Evolutionary conservation across 2,329 filamentous ascomycete genomes (phyloP).

Genomic region (Pseudogymnoascus sp.): DNA sequence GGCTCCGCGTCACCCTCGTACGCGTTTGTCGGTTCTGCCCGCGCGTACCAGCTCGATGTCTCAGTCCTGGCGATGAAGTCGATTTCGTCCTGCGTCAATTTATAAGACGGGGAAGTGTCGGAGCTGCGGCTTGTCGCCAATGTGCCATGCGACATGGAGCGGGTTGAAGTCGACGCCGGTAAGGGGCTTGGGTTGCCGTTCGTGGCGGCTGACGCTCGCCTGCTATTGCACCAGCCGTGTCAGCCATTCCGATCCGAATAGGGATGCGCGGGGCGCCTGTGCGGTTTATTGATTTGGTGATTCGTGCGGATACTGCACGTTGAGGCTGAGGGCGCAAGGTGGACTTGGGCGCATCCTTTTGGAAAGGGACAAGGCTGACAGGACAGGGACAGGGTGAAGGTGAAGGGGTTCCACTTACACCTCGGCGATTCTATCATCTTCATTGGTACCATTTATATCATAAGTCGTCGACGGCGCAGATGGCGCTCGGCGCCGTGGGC

Average conservation of each 20-base stretch:
- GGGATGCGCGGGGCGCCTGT: background rate
- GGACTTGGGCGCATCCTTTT: background rate
- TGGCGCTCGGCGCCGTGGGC: background rate
- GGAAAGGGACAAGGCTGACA: slow-evolving; percentile 1
- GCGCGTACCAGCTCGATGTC: background rate
- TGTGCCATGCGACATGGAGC: slow-evolving; percentile 1
- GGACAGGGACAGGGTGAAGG: background rate
- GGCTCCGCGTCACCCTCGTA: background rate
- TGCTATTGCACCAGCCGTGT: slow-evolving; percentile 7
- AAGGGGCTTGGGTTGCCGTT: background rate
- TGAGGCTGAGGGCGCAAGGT: background rate
- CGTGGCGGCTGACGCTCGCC: slow-evolving; percentile 1
- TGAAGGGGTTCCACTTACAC: background rate
- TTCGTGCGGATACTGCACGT: background rate
- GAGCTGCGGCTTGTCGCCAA: background rate
- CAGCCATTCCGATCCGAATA: background rate
- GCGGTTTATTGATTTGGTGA: background rate
- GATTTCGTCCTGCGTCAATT: slow-evolving; percentile 4
- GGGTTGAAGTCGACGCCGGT: background rate
- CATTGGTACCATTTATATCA: background rate
- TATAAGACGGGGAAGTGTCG: background rate
- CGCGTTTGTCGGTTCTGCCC: background rate
- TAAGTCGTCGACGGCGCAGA: background rate
- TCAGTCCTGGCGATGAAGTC: slow-evolving; percentile 4
- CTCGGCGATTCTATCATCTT: slow-evolving; percentile 2